Evolutionary conservation across 164 flowering plant genomes (phyloP).

Genomic region (Malania oleifera): DNA sequence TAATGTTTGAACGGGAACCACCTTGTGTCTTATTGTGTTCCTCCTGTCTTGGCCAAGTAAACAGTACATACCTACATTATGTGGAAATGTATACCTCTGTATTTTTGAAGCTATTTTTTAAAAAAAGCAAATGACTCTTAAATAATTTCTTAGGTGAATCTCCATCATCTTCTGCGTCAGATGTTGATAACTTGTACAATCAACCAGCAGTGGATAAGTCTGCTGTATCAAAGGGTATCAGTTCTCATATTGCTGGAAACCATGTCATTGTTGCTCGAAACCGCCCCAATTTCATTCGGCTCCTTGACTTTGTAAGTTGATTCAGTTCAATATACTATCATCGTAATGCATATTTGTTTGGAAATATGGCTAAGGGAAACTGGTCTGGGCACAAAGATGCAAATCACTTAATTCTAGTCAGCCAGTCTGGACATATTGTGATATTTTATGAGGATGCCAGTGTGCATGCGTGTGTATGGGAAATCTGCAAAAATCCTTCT

Average conservation of each 20-base stretch:
- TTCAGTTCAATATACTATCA: background rate
- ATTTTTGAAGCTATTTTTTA: too few species aligned
- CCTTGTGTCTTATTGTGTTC: too few species aligned
- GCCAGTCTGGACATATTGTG: too few species aligned
- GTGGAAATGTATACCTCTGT: too few species aligned
- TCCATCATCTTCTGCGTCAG: slow-evolving; percentile 91
- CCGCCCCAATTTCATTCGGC: slow-evolving; percentile 44
- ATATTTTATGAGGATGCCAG: too few species aligned
- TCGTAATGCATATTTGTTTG: background rate
- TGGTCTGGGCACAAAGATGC: background rate
- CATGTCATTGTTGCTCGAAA: slow-evolving; percentile 50
- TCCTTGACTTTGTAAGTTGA: slow-evolving; percentile 76
- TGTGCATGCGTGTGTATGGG: too few species aligned
- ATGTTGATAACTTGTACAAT: slow-evolving; percentile 74
- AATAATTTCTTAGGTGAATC: slow-evolving; percentile 60
- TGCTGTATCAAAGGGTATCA: slow-evolving; percentile 33
- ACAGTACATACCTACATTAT: too few species aligned
- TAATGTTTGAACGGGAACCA: too few species aligned
- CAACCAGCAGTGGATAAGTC: slow-evolving; percentile 40
- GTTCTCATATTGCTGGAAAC: slow-evolving; percentile 41
- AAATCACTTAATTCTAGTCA: background rate
- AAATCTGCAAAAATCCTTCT: too few species aligned
- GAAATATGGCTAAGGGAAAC: background rate
- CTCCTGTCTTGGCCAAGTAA: too few species aligned
- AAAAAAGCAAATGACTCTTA: too few species aligned